Base-by-base conservation (phyloP, 257 asterid species). In the Voacanga thouarsii region DNA sequence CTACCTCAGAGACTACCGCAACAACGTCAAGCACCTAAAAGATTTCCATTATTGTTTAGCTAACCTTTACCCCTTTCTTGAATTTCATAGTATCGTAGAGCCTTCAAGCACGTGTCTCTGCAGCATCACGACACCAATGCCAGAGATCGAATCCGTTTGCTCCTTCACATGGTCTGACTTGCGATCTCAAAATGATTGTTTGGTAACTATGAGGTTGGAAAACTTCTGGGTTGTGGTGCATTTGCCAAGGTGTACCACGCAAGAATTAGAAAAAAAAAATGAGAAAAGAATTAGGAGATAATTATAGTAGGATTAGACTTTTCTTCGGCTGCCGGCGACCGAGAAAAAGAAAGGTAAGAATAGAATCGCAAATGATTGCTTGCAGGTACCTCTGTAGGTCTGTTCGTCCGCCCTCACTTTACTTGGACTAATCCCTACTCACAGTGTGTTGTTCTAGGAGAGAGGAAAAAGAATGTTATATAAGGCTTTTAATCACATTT, bases 141-240 rank as follows among this genome's bases (percentile, higher is more conserved):
- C 86, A 75, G 92, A 80, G 65, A 89, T 82, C 75, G 84, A 82
- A 57, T 51, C 83, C 64, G n/a, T n/a, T n/a, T n/a, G 63, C 73
- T 24, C 75, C 41, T 63, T 79, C 83, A 61, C 78, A 15, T 15
- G 57, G 57, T 21, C 61, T 2, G 61, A 55, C 12, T 37, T 7
- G 47, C 78, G 83, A 41, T 69, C 88, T 61, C 86, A 86, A 47
- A 86, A 78, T 5, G 89, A 16, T 12, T 96, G 77, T 91, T 95
- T 49, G 87, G 90, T 80, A 95, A 93, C 78, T 95, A 93, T 81
- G 97, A 95, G 82, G 30, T 93, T 39, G 98, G 99, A 0, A 89
- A 86, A 81, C 91, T 95, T 69, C 89, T 95, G 4, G 99, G 99
- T 6, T 91, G 99, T 80, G 99, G 97, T 33, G 99, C 97, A 7